Evolutionary conservation across 306 rosid species (phyloP), one percentile per base, ranked within the genome.

Genomic region (Comarum palustre): DNA sequence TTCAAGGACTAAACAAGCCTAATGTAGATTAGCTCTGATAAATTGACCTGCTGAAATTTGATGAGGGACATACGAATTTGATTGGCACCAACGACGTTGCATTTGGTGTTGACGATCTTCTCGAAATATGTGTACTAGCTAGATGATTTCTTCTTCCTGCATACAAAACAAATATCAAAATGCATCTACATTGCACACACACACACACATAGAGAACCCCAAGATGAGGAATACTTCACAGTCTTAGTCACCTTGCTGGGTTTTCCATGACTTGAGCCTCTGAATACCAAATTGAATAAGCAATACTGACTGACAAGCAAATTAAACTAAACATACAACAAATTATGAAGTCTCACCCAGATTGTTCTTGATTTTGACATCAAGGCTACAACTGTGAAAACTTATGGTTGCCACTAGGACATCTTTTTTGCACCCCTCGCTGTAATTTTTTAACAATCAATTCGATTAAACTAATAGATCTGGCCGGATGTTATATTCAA

Each of bases 31-130:
- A 19, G 22, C 11, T 3, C 22, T 17, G 5, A 51, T 2, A n/a
- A 19, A 51, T 51, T 51, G 25, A 51, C 13, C 1, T n/a, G 41
- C n/a, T 3, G 63, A 51, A 51, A 70, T 52, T 22, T 8, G 38
- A 20, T 12, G 8, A 76, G 73, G 69, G 63, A 50, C 73, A 61
- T 65, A 92, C 97, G 34, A 90, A 92, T 89, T 92, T 96, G 36
- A 84, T 92, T 92, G 75, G 97, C 92, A 66, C 97, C 97, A 34
- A 34, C 36, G 61, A 92, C 97, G 84, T 92, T 92, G 81, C 96
- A 88, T 79, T 92, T 92, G 85, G 97, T 92, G 77, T 92, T 92
- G 76, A 92, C 94, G 83, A 92, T 92, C 85, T 78, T 89, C 19
- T 96, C 96, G 67, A 92, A 92, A 66, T 96, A 94, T 73, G 81